These are phyloP conservation scores for Begonia loranthoides DNA, from an alignment of 306 rosid species.

Conservation along the genomic window DNA sequence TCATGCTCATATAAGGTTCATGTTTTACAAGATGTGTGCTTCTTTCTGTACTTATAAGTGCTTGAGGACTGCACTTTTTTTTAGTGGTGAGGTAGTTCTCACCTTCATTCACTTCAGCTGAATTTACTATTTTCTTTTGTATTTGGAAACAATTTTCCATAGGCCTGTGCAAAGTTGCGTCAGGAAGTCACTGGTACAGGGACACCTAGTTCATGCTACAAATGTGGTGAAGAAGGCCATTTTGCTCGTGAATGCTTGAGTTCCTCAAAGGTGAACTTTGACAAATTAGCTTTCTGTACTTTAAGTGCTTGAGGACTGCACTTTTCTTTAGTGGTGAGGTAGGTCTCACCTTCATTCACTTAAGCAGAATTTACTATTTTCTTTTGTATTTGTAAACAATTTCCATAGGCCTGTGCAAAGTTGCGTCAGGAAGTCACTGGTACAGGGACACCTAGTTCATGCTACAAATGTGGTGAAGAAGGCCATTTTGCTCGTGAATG, in stretches of 20 bases:
- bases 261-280: constrained; percentile 34
- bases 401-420: constrained; percentile 49
- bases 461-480: constrained; percentile 66
- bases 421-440: constrained; percentile 29
- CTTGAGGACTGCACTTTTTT: not conserved
- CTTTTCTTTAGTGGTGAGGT: not conserved
- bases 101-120: not conserved
- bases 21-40: not conserved
- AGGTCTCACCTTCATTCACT: not conserved
- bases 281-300: no score
- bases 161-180: constrained; percentile 50
- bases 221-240: constrained; percentile 83
- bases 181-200: constrained; percentile 34
- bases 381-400: not conserved
- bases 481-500: constrained; percentile 98
- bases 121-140: not conserved
- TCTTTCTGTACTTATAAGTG: not conserved
- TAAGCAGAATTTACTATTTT: not conserved
- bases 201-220: constrained; percentile 50
- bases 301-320: not conserved
- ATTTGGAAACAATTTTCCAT: constrained; percentile 2
- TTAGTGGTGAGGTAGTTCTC: not conserved
- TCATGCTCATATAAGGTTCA: not conserved
- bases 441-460: constrained; percentile 36
- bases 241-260: constrained; percentile 74